A percentile compares a stretch with the other conserved stretches of the same genome.
These are phyloP conservation scores for Dipteronia sinensis DNA, from an alignment of 345 rosid species.

Conservation along the genomic window DNA sequence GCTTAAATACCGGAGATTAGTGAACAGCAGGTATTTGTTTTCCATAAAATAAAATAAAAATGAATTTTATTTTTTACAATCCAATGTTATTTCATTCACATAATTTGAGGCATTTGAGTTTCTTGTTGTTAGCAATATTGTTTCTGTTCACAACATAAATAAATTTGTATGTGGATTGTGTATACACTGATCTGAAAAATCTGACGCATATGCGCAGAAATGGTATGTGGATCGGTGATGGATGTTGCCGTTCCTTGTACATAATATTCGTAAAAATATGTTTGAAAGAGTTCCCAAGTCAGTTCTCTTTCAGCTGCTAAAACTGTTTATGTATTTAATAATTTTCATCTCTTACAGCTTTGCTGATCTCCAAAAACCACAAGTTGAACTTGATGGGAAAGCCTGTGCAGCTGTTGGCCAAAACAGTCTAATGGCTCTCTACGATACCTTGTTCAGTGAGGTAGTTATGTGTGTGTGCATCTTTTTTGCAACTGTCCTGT, in stretches of 20 bases:
- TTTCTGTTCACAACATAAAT: background rate
- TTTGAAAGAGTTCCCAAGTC: background rate
- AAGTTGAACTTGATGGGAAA: constrained; percentile 87
- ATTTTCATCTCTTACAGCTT: constrained; percentile 51
- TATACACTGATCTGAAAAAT: background rate
- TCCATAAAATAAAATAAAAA: too few species aligned
- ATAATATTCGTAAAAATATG: background rate
- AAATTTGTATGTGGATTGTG: background rate
- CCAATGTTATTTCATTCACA: background rate
- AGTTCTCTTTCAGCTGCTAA: background rate
- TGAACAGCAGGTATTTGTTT: constrained; percentile 80
- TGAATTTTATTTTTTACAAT: background rate
- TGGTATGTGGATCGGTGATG: background rate
- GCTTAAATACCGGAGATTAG: constrained; percentile 79
- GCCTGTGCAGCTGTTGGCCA: constrained; percentile 99
- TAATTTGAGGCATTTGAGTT: background rate
- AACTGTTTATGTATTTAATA: background rate
- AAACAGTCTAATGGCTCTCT: constrained; percentile 92
- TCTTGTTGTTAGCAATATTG: background rate
- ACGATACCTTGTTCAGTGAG: constrained; percentile 89
- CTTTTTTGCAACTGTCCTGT: background rate
- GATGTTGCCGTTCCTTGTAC: background rate
- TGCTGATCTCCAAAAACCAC: constrained; percentile 98
- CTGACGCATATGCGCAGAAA: background rate
- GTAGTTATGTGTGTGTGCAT: constrained; percentile 27